Evolutionary conservation across 805 yeast species (phyloP).

Genomic region (Sugiyamaella floridensis): DNA sequence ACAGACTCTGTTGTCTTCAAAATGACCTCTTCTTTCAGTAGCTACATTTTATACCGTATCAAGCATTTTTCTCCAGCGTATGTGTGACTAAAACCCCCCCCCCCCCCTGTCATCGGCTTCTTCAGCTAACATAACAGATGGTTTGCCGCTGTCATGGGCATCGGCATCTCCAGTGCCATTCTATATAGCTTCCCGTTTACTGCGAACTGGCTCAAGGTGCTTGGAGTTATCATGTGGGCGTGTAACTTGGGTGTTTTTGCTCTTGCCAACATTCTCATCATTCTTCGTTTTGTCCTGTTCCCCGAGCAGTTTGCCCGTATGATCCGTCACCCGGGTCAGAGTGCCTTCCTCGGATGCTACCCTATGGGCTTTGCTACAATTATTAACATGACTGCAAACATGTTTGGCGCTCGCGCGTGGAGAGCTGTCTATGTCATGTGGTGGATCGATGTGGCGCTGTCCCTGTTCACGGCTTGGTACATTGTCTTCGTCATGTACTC

Average conservation of each 20-base stretch:
- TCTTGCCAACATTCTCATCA: slow-evolving; percentile 37
- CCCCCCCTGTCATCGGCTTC: too few relatives aligned
- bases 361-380: slow-evolving; percentile 76
- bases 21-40: not conserved
- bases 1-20: not conserved
- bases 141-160: slow-evolving; percentile 79
- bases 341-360: slow-evolving; percentile 67
- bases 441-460: slow-evolving; percentile 58
- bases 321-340: slow-evolving; percentile 38
- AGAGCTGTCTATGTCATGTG: slow-evolving; percentile 56
- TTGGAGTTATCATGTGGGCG: slow-evolving; percentile 59
- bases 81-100: not conserved
- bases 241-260: slow-evolving; percentile 42
- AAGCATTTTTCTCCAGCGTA: slow-evolving; percentile 24
- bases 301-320: slow-evolving; percentile 30
- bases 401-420: slow-evolving; percentile 40
- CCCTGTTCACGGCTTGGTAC: slow-evolving; percentile 56
- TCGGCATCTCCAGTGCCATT: slow-evolving; percentile 62
- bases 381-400: slow-evolving; percentile 45
- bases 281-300: slow-evolving; percentile 35
- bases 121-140: slow-evolving; percentile 26
- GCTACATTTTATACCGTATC: slow-evolving; percentile 15
- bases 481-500: slow-evolving; percentile 47
- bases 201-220: slow-evolving; percentile 48
- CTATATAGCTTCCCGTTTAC: slow-evolving; percentile 61